Evolutionary conservation across 164 flowering plant species (phyloP), one percentile per base, ranked within the genome.

Genomic region (Dillenia turbinata): DNA sequence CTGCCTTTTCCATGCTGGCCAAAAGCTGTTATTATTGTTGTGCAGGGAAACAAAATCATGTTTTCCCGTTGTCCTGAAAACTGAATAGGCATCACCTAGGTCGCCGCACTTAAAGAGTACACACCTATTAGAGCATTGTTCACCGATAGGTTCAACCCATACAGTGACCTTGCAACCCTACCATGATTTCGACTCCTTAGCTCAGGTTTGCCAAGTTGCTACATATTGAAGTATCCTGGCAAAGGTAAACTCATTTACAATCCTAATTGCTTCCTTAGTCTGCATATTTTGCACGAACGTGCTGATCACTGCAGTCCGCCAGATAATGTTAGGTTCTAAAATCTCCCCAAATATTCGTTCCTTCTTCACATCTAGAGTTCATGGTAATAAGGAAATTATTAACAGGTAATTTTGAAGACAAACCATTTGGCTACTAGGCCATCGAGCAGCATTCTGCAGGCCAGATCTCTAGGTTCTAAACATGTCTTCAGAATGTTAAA

Each of bases 1-100:
- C 62, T 72, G 24, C 77, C 82, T 56, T 60, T 61, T 26, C 84
- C 84, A 72, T 78, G 77, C 55, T 69, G 73, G 13, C 74, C 77
- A 64, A 69, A 64, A 15, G 67, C 80, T 19, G 78, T 66, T 14
- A 81, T 71, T 70, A 78, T 71, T 62, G 67, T 67, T 12, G 75
- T 81, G 71, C 71, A 78, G 14, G 14, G 84, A 73, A 0, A 80
- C 63, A 1, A 66, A 62, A 58, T 78, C 84, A 46, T 57, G 75
- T 22, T 52, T 44, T 13, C 52, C 66, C 81, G 78, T 77, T 33
- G 54, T 73, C 17, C 13, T 8, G 60, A 80, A 78, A 47, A 69
- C 67, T 16, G 44, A 19, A 54, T 62, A 63, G 43, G 78, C 78
- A 57, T 71, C 78, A 22, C 16, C 58, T 46, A 71, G 65, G 67